Base-by-base conservation (phyloP, 768 basidiomycete species). In the Ramaria sp. region DNA sequence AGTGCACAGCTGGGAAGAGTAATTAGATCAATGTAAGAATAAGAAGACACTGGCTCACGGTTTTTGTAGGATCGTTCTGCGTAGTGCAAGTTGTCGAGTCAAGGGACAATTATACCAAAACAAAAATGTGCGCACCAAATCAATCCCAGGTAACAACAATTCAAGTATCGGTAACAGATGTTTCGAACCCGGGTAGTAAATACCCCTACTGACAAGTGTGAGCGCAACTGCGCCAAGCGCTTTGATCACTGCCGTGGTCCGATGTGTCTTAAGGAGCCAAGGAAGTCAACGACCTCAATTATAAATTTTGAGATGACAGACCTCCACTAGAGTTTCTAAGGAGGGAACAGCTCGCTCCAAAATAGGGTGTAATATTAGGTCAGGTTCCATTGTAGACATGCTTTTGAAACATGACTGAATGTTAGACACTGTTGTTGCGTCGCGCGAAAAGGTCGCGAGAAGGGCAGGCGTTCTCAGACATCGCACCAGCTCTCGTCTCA, bases 371-470 rank as follows among this genome's bases (percentile, higher is more conserved):
- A 94, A 70, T 59, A 94, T 83, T 20, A 95, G 72, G 64, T 90
- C 88, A 1, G 92, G 90, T 60, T 93, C 90, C 76, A 90, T 81
- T 42, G 83, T 67, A 54, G 81, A 79, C 81, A 92, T 81, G 16
- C 83, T 86, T 67, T 89, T 89, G 58, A 94, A 69, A 56, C 85
- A 83, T 39, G 80, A 80, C 63, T 88, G 83, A 41, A 90, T 83
- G 59, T 90, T 87, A 15, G 74, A 67, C 27, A 86, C 83, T 1
- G 88, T 86, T 9, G 76, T 73, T 48, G 76, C 72, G 63, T 91
- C 88, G 63, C 86, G 85, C 8, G 86, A 89, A 70, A 94, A 95
- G 79, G 93, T 91, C 2, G 88, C 83, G n/a, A 93, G 74, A 27
- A 95, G 71, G 0, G 83, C 81, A 13, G 93, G 85, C 0, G 90